These are phyloP conservation scores for Penicillium rolfsii DNA, from an alignment of 2,329 filamentous ascomycete species.

Conservation along the genomic window DNA sequence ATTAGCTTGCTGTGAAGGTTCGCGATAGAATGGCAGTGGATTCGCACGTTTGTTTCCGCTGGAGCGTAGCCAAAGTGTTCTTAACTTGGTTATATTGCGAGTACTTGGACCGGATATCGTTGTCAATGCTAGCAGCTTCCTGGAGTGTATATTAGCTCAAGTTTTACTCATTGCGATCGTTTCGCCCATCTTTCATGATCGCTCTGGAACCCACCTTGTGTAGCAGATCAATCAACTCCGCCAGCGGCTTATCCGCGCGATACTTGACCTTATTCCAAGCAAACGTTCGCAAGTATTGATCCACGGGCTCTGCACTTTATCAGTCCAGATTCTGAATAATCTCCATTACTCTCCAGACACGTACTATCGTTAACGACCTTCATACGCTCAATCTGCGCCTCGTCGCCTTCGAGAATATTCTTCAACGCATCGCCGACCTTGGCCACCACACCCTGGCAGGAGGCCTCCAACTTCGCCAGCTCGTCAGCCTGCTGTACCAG, in stretches of 20 bases:
- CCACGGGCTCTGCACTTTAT: conserved; percentile 75
- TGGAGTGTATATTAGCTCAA: conserved; percentile 40
- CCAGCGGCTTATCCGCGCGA: conserved; percentile 84
- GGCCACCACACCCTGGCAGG: conserved; percentile 78
- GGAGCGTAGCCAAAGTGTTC: conserved; percentile 76
- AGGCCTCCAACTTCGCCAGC: conserved; percentile 79
- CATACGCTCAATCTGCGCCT: conserved; percentile 79
- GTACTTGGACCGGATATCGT: conserved; percentile 92
- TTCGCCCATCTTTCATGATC: background rate
- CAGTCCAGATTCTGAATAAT: conserved; percentile 16
- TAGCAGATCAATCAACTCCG: conserved; percentile 81
- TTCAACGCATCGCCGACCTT: conserved; percentile 88
- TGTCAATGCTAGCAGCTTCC: conserved; percentile 91
- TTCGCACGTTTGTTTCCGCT: conserved; percentile 82
- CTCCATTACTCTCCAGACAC: conserved; percentile 36
- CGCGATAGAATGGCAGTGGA: background rate
- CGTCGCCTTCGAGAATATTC: conserved; percentile 80
- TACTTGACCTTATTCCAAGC: conserved; percentile 99
- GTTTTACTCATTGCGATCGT: no score
- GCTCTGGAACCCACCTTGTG: conserved; percentile 68
- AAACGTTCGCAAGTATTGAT: conserved; percentile 87
- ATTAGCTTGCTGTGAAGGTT: background rate
- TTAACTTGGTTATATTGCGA: conserved; percentile 92
- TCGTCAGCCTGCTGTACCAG: conserved; percentile 97
- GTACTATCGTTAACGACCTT: conserved; percentile 93